These are phyloP conservation scores for Cyathus striatus DNA, from an alignment of 768 basidiomycete species.

Conservation along the genomic window DNA sequence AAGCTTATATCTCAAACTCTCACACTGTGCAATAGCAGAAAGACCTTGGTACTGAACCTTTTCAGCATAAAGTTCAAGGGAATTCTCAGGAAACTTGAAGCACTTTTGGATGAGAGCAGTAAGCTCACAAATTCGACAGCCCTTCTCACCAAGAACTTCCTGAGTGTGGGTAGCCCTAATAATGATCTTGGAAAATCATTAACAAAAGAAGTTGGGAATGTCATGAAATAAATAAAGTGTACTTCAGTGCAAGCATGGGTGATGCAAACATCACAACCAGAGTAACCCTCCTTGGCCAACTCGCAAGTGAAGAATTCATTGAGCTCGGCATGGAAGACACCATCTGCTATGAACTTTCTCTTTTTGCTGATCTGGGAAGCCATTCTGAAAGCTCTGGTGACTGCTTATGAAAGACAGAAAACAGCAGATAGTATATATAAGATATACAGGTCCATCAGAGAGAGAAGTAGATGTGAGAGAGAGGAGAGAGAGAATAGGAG, in stretches of 20 bases:
- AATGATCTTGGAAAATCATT: too few species aligned
- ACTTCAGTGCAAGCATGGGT: constrained; percentile 99
- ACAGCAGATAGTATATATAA: too few species aligned
- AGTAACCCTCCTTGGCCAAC: constrained; percentile 99
- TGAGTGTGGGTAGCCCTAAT: constrained; percentile 99
- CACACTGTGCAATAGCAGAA: constrained; percentile 97
- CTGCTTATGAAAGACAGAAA: too few species aligned
- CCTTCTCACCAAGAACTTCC: constrained; percentile 98
- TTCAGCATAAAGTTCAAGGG: constrained; percentile 98
- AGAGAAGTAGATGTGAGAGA: too few species aligned
- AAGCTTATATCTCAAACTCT: constrained; percentile 97
- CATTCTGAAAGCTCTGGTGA: too few species aligned
- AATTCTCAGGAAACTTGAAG: constrained; percentile 99
- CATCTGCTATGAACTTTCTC: constrained; percentile 97
- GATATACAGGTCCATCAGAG: too few species aligned
- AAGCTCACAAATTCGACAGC: constrained; percentile 97
- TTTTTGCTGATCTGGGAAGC: constrained; percentile 92
- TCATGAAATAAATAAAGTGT: too few species aligned
- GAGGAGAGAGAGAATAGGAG: too few species aligned
- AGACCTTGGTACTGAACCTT: constrained; percentile 98
- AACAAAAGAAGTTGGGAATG: too few species aligned
- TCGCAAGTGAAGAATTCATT: constrained; percentile 99
- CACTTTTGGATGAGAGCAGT: constrained; percentile 98
- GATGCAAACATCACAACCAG: constrained; percentile 99
- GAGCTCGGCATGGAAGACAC: constrained; percentile 98